Evolutionary conservation across 148 eudicot species (phyloP), one percentile per base, ranked within the genome.

Genomic region (Diospyros lotus): DNA sequence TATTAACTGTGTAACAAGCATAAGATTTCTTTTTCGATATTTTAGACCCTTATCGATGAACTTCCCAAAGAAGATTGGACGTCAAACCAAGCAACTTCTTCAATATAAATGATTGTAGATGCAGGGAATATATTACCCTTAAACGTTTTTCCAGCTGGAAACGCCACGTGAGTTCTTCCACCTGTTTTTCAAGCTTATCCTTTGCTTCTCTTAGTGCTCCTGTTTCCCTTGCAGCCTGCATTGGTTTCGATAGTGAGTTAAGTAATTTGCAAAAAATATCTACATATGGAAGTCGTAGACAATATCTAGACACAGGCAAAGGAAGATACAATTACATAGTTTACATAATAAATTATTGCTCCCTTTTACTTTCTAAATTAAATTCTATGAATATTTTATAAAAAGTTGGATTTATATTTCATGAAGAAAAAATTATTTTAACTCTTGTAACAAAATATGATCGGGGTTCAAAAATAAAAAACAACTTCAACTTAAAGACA

Each of bases 121-220:
- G 41, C 5, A 58, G 66, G 60, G 18, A 54, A 38, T 17, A 61
- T 38, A 18, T 48, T 70, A 96, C 99, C 92, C 97, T 86, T 69
- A 93, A 75, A 14, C 98, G 97, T 72, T 96, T 96, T 83, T 96
- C 99, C 76, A 96, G 82, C 75, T 96, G 98, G 76, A 96, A 74
- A 64, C 98, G 98, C 97, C 95, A 91, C 55, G 97, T 91, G 38
- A 96, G 93, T 75, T 96, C 99, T 81, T 96, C 98, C 43, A 96
- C 86, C 71, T 88, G 89, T 78, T 96, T 96, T 80, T 96, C 95
- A 77, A 93, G 97, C 84, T 96, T 96, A 84, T 96, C 97, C 81
- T 96, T 96, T n/a, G 99, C 99, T 84, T 96, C 97, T 85, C 86
- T 91, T 43, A 96, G 91, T 48, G 95, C 98, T 74, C 99, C 99